Evolutionary conservation across 176 grass and related monocot genomes (phyloP).

Genomic region (Puccinellia tenuiflora): DNA sequence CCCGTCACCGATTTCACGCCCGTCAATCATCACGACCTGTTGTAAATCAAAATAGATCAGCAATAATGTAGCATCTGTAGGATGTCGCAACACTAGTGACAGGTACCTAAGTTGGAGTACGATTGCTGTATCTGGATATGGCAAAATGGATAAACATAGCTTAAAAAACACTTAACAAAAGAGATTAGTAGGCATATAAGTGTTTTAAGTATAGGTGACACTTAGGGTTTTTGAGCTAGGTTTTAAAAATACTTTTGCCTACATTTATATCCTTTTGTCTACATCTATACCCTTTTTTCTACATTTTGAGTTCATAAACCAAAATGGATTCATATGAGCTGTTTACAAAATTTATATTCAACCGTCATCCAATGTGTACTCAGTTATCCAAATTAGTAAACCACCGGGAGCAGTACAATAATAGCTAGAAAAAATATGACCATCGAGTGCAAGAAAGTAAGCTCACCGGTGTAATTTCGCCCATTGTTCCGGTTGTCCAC

Average conservation of each 20-base stretch:
- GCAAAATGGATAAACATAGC: not conserved
- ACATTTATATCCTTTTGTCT: too few species aligned
- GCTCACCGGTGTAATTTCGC: conserved; percentile 93
- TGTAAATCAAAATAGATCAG: conserved; percentile 19
- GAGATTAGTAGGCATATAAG: not conserved
- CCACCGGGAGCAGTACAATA: not conserved
- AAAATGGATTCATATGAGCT: not conserved
- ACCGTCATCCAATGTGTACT: not conserved
- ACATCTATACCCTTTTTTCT: not conserved
- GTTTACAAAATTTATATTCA: not conserved
- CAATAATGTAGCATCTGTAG: not conserved
- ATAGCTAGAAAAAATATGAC: not conserved
- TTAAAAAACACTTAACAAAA: not conserved
- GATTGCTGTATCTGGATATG: not conserved
- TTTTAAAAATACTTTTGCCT: too few species aligned
- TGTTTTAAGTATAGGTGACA: too few species aligned
- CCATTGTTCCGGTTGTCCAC: conserved; percentile 99
- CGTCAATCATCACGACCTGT: conserved; percentile 86
- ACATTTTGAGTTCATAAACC: not conserved
- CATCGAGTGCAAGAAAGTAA: not conserved
- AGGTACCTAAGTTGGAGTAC: not conserved
- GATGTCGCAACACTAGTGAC: not conserved
- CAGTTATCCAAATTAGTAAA: not conserved
- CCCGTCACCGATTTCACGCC: conserved; percentile 53
- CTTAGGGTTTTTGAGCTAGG: too few species aligned